phyloP scores from a whole-genome alignment of 2,329 filamentous ascomycete species.

The Xylariaceae sp. region DNA sequence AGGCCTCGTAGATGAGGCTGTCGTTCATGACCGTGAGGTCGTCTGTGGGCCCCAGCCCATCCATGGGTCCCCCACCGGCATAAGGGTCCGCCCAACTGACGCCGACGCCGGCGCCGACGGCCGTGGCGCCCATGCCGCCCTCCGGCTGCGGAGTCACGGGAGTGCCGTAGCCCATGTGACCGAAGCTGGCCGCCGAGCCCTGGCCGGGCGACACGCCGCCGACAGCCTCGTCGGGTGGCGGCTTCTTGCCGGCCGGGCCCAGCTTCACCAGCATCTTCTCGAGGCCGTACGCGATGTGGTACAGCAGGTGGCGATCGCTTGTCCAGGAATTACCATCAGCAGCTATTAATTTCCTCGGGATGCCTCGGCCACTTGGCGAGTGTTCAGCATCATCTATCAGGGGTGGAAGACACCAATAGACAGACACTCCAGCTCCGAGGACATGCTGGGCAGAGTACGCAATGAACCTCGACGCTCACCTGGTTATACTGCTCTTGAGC shows the following conservation, averaged over 20 bases:
- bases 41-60: conserved; percentile 1
- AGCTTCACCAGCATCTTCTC: conserved; percentile 25
- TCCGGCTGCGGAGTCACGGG: background rate
- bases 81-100: conserved; percentile 2
- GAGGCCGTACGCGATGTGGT: conserved; percentile 29
- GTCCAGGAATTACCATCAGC: no score
- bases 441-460: no score
- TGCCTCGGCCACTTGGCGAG: no score
- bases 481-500: conserved; percentile 21
- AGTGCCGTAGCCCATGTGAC: conserved; percentile 5
- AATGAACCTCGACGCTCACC: no score
- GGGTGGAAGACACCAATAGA: no score
- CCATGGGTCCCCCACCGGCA: conserved; percentile 3
- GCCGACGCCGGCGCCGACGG: background rate
- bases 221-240: background rate
- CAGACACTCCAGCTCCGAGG: no score
- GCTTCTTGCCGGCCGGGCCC: background rate
- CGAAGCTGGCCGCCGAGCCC: conserved; percentile 6
- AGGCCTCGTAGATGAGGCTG: conserved; percentile 21
- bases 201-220: background rate
- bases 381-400: no score
- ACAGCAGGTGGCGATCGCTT: conserved; percentile 28
- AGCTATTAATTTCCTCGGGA: no score
- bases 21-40: conserved; percentile 18
- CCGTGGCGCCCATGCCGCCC: background rate